A percentile compares a stretch with the other conserved stretches of the same genome.
phyloP scores from a whole-genome alignment of 148 eudicot genomes.

The Rhododendron simsii region DNA sequence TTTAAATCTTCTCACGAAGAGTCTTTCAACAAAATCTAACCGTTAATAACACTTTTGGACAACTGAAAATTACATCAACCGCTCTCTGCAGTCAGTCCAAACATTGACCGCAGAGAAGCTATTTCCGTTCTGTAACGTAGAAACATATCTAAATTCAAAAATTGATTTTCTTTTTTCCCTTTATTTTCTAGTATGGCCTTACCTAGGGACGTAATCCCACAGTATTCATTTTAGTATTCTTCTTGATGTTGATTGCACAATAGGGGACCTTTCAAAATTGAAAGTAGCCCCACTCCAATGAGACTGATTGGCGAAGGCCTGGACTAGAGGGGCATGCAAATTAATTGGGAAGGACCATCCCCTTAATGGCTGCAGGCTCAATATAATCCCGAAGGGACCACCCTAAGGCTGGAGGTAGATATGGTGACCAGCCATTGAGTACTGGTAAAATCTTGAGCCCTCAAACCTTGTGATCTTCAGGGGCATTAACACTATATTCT shows the following conservation, averaged over 20 bases:
- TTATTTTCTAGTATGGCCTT: not conserved
- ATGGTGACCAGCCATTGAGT: not conserved
- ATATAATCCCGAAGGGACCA: constrained; percentile 1
- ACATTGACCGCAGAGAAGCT: too few species aligned
- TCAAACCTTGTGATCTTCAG: not conserved
- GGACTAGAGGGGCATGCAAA: not conserved
- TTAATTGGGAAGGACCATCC: constrained; percentile 13
- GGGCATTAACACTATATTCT: not conserved
- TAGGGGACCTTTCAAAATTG: not conserved
- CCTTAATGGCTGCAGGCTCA: constrained; percentile 9
- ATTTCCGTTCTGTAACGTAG: not conserved
- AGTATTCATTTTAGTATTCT: not conserved
- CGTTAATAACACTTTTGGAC: not conserved
- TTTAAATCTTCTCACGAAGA: too few species aligned
- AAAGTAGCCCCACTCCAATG: not conserved
- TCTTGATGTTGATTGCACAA: not conserved
- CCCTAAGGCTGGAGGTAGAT: not conserved
- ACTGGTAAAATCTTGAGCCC: not conserved
- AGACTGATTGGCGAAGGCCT: not conserved
- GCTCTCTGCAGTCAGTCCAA: not conserved
- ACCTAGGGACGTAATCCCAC: not conserved
- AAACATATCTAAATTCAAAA: not conserved
- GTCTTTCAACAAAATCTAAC: too few species aligned
- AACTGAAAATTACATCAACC: not conserved
- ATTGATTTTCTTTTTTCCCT: not conserved